Conservation (phyloP, 2,329 filamentous ascomycete species). For the Fusarium pseudoanthophilum region DNA sequence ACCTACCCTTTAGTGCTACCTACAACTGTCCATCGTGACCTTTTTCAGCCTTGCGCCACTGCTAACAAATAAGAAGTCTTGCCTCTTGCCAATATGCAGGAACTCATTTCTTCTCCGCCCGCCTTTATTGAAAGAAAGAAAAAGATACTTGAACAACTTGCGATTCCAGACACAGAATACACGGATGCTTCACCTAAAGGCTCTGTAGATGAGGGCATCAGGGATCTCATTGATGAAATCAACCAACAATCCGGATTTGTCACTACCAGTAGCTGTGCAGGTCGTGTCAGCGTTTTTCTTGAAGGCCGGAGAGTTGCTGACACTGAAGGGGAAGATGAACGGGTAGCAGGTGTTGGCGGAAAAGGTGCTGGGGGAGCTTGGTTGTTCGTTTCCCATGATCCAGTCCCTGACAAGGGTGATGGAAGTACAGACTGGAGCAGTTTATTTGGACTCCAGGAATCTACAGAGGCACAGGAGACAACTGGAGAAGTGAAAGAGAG, state of each 20-base stretch:
- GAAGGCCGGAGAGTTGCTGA: conserved; percentile 71
- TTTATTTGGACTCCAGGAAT: conserved; percentile 42
- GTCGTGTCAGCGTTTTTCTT: conserved; percentile 86
- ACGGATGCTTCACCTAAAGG: conserved; percentile 90
- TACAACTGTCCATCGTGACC: conserved; percentile 16
- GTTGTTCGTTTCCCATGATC: conserved; percentile 89
- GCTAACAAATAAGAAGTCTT: conserved; percentile 35
- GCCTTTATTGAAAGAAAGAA: conserved; percentile 72
- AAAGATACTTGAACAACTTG: conserved; percentile 77
- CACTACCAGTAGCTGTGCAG: conserved; percentile 93
- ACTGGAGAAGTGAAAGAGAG: conserved; percentile 45
- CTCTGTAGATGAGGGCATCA: conserved; percentile 81
- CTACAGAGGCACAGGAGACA: conserved; percentile 41
- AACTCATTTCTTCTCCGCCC: conserved; percentile 47
- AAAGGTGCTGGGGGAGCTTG: conserved; percentile 87
- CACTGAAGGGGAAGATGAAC: conserved; percentile 36
- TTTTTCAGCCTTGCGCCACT: conserved; percentile 41
- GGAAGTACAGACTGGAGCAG: conserved; percentile 47
- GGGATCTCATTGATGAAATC: conserved; percentile 80
- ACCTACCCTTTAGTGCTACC: conserved; percentile 15
- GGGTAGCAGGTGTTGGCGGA: conserved; percentile 74
- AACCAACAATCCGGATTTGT: conserved; percentile 80
- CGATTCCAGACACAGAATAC: conserved; percentile 76
- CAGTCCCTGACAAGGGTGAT: conserved; percentile 57
- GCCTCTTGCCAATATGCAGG: conserved; percentile 43